Evolutionary conservation across 495 filamentous ascomycete genomes (phyloP).

Genomic region (Penicillium parvum): DNA sequence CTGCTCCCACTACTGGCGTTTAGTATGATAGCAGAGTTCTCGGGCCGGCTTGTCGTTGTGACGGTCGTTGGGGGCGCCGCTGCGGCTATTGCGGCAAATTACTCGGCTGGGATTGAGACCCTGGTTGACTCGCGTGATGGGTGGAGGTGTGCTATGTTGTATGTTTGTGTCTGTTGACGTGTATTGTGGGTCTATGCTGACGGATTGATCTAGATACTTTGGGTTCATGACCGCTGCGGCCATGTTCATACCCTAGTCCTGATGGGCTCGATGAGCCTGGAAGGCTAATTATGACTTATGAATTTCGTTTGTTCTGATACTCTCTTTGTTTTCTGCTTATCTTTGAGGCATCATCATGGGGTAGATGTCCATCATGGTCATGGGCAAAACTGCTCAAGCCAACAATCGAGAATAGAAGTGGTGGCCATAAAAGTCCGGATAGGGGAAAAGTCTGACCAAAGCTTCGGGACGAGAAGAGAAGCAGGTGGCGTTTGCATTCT

Average conservation of each 20-base stretch:
- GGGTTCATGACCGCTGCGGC: slow-evolving; percentile 40
- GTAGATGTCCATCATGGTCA: no score
- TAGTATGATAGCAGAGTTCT: slow-evolving; percentile 45
- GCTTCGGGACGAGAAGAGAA: not conserved
- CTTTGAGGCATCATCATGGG: no score
- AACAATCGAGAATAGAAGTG: not conserved
- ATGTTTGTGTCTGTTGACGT: slow-evolving; percentile 9
- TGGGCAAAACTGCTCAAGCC: no score
- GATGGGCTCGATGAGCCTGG: not conserved
- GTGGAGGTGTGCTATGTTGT: slow-evolving; percentile 40
- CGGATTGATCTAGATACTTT: slow-evolving; percentile 33
- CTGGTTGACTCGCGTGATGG: slow-evolving; percentile 38
- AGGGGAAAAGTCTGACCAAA: not conserved
- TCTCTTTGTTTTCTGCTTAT: not conserved
- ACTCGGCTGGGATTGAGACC: slow-evolving; percentile 33
- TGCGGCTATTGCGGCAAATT: slow-evolving; percentile 34
- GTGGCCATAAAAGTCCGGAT: not conserved
- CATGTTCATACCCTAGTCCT: slow-evolving; percentile 34
- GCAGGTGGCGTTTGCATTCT: slow-evolving; percentile 7
- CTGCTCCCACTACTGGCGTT: slow-evolving; percentile 59
- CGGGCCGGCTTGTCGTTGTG: slow-evolving; percentile 51
- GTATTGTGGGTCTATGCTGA: slow-evolving; percentile 2
- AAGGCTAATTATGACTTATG: slow-evolving; percentile 5
- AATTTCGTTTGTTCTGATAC: slow-evolving; percentile 11
- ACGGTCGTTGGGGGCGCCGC: slow-evolving; percentile 36